phyloP scores from a whole-genome alignment of 2,329 filamentous ascomycete species.

The Aspergillus vadensis region DNA sequence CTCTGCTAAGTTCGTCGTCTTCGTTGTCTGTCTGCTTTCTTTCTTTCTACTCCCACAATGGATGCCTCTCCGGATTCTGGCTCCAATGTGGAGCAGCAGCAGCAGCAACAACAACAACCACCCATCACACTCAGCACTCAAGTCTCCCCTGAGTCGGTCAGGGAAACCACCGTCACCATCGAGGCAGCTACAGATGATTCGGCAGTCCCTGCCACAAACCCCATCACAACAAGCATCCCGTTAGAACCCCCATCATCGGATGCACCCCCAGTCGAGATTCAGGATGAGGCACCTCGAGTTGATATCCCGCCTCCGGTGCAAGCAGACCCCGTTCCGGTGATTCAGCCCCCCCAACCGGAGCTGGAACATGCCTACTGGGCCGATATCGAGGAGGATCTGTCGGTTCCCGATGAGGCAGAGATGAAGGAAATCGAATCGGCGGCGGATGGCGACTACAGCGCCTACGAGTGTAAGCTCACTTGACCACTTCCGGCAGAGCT shows the following conservation, averaged over 20 bases:
- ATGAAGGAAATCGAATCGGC: conserved; percentile 57
- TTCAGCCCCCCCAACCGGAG: conserved; percentile 25
- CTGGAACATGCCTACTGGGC: conserved; percentile 53
- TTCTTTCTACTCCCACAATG: conserved; percentile 15
- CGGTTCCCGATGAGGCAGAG: conserved; percentile 59
- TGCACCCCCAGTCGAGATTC: conserved; percentile 10
- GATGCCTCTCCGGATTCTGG: conserved; percentile 19
- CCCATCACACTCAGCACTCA: conserved; percentile 18
- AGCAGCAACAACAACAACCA: conserved; percentile 12
- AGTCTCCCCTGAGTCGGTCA: conserved; percentile 5
- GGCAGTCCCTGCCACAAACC: conserved; percentile 9
- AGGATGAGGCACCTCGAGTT: conserved; percentile 7
- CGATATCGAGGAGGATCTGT: conserved; percentile 58
- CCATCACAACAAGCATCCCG: background rate
- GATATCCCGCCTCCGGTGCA: conserved; percentile 15
- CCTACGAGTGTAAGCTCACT: conserved; percentile 53
- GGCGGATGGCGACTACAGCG: conserved; percentile 53
- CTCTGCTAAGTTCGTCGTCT: background rate
- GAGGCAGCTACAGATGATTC: conserved; percentile 15
- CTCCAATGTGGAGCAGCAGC: conserved; percentile 18
- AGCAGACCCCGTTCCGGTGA: conserved; percentile 19
- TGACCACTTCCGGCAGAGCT: background rate
- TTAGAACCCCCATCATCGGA: conserved; percentile 8
- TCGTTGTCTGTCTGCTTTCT: background rate
- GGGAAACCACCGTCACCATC: conserved; percentile 8